Conservation (phyloP, 345 rosid species). For the Erodium maritimum region DNA sequence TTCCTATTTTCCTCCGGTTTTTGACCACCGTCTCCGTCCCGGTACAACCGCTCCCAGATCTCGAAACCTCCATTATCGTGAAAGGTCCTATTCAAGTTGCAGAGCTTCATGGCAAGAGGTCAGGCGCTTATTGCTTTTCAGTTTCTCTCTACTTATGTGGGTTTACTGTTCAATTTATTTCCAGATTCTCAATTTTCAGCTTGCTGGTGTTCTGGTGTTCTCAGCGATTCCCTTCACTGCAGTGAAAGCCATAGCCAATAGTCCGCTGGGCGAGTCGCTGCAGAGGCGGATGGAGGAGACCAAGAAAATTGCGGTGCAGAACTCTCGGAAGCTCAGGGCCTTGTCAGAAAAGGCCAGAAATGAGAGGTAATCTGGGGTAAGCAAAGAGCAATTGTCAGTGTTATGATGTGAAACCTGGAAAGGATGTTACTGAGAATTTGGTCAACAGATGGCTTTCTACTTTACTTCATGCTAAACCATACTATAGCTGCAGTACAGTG, state of each 20-base stretch:
- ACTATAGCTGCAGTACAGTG: too few species aligned
- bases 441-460: too few species aligned
- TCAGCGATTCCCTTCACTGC: conserved; percentile 86
- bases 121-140: not conserved
- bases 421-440: too few species aligned
- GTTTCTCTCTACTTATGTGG: not conserved
- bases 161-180: not conserved
- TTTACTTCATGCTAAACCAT: too few species aligned
- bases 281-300: conserved; percentile 51
- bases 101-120: conserved; percentile 93
- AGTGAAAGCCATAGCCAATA: conserved; percentile 87
- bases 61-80: too few species aligned
- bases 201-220: conserved; percentile 78
- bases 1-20: too few species aligned
- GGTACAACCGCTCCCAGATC: too few species aligned
- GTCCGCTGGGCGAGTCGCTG: conserved; percentile 66
- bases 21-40: too few species aligned
- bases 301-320: conserved; percentile 51
- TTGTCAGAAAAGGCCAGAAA: conserved; percentile 52
- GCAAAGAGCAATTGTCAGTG: not conserved
- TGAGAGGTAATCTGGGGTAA: conserved; percentile 44
- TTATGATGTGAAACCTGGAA: too few species aligned
- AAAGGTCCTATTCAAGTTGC: conserved; percentile 23
- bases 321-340: conserved; percentile 46
- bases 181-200: conserved; percentile 19